Evolutionary conservation across 2,329 filamentous ascomycete species (phyloP), one percentile per base, ranked within the genome.

Genomic region (Aspergillus calidoustus): DNA sequence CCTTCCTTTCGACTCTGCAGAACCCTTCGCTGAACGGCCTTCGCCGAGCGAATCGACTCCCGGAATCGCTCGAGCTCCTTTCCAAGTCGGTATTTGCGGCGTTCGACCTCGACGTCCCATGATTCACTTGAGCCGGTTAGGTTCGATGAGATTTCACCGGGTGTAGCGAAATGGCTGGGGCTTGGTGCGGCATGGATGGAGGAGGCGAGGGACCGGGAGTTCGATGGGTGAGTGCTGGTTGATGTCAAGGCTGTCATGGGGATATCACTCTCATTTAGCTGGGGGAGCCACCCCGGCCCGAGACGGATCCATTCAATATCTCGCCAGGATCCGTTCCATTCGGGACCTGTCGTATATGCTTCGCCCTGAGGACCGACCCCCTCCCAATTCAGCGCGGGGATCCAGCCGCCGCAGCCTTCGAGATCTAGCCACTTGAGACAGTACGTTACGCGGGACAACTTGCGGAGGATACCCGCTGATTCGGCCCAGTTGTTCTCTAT

Each of bases 391-490:
- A 89, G 70, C 0, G 86, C 84, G 17, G 78, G 76, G 34, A 83
- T 68, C 87, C 87, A 89, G 23, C 79, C 75, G 3, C 72, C 73
- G 67, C 87, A 89, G 8, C 86, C 86, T 70, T 87, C 84, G 1
- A 89, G 74, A 66, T 89, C 87, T 2, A 89, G 79, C 85, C 85
- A 88, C 66, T 83, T 81, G 3, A 89, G 76, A 49, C 84, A 85
- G 66, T 87, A 85, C 0, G 86, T 84, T 48, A 81, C 80, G 50
- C 80, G 76, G 28, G 83, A 85, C 1, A 89, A 76, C 25, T 82
- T 82, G 6, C 84, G 82, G 1, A 89, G 76, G 22, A 88, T 81
- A 19, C 81, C 81, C 1, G 84, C 80, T 1, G 85, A 82, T 71
- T 88, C 85, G 43, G 81, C 79, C 78, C 82, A 83, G 69, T 87